These are phyloP conservation scores for Eremomyces bilateralis DNA, from an alignment of 495 filamentous ascomycete species.

Conservation along the genomic window DNA sequence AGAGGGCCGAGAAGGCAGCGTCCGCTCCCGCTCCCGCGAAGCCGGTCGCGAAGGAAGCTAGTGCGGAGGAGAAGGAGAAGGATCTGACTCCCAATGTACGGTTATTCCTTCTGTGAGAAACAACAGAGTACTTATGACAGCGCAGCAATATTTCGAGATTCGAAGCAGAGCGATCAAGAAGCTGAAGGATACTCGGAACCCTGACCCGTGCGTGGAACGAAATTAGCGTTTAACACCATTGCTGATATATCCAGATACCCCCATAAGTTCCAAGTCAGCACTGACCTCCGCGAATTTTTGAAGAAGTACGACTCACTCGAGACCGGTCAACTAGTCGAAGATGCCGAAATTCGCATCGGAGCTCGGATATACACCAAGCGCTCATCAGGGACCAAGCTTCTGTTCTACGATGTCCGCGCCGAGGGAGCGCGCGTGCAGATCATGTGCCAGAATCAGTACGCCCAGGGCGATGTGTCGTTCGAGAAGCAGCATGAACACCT, in stretches of 20 bases:
- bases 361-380: conserved; percentile 83
- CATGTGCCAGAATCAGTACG: conserved; percentile 67
- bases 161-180: conserved; percentile 68
- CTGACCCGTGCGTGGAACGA: conserved; percentile 33
- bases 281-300: conserved; percentile 55
- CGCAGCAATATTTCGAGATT: conserved; percentile 93
- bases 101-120: conserved; percentile 3
- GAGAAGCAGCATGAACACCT: conserved; percentile 70
- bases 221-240: background rate
- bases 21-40: conserved; percentile 47
- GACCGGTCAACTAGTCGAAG: conserved; percentile 63
- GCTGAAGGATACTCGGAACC: conserved; percentile 56
- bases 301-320: conserved; percentile 51
- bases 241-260: conserved; percentile 32
- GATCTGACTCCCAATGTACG: conserved; percentile 79
- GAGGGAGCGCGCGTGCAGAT: conserved; percentile 75
- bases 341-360: conserved; percentile 49
- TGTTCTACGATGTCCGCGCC: conserved; percentile 81
- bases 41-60: conserved; percentile 39
- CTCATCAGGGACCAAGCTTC: conserved; percentile 57
- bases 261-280: conserved; percentile 85
- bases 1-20: conserved; percentile 73
- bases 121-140: too few relatives aligned
- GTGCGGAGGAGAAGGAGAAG: conserved; percentile 37
- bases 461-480: conserved; percentile 39